Percentiles rank a stretch among this genome's conserved stretches.
Conservation (phyloP, 2,329 filamentous ascomycete species). For the Lachnellula occidentalis region DNA sequence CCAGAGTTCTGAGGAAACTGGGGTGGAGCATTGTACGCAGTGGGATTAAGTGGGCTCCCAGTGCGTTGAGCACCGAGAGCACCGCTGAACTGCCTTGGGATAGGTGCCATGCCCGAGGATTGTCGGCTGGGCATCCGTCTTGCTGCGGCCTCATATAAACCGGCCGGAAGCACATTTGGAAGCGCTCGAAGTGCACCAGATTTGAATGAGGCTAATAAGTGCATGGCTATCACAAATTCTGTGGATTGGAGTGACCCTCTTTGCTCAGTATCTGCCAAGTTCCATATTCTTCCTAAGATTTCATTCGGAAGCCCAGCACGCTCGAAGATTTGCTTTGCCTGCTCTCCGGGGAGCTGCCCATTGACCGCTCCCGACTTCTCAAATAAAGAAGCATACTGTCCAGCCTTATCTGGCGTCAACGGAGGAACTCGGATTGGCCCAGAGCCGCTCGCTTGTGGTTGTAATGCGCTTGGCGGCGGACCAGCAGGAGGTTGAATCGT, state of each 20-base stretch:
- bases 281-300: slow-evolving; percentile 91
- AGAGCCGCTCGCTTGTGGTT: slow-evolving; percentile 54
- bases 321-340: slow-evolving; percentile 92
- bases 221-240: slow-evolving; percentile 98
- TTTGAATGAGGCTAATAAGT: slow-evolving; percentile 88
- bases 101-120: slow-evolving; percentile 50
- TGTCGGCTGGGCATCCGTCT: slow-evolving; percentile 50
- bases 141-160: slow-evolving; percentile 84
- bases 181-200: slow-evolving; percentile 72
- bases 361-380: slow-evolving; percentile 78
- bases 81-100: slow-evolving; percentile 80
- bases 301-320: slow-evolving; percentile 87
- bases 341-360: slow-evolving; percentile 75
- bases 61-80: slow-evolving; percentile 49
- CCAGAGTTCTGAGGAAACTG: slow-evolving; percentile 24
- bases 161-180: slow-evolving; percentile 74
- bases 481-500: slow-evolving; percentile 43
- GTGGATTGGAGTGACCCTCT: slow-evolving; percentile 79
- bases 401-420: slow-evolving; percentile 79
- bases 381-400: slow-evolving; percentile 84
- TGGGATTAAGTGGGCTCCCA: slow-evolving; percentile 51
- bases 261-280: slow-evolving; percentile 88
- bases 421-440: slow-evolving; percentile 82
- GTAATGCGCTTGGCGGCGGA: slow-evolving; percentile 38
- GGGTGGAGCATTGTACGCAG: slow-evolving; percentile 39